Evolutionary conservation across 2,329 filamentous ascomycete genomes (phyloP), one percentile per base, ranked within the genome.

Genomic region (Aspergillus glaucus): DNA sequence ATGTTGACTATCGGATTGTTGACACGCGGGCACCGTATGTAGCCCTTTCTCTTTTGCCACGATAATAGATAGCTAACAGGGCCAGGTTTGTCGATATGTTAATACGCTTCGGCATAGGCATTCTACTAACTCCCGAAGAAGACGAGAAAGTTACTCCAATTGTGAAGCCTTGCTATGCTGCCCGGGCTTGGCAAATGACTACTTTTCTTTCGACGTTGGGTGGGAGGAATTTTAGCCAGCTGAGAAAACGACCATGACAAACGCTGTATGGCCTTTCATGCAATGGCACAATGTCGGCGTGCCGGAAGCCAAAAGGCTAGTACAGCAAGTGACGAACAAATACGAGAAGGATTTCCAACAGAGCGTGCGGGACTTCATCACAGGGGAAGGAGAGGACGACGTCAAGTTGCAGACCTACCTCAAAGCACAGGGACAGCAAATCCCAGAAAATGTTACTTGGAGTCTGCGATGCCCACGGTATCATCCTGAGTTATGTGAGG

Each of bases 1-100:
- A 55, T 42, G 51, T 56, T 5, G 49, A 54, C n/a, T 57, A 54
- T 43, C 48, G 53, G 2, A 57, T 56, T 17, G 17, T 39, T 12
- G 36, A 39, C 36, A 39, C 17, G 36, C 7, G 36, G 15, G 36
- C 36, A 19, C 36, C 17, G 36, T 39, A 39, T 17, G 36, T 39
- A 21, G 6, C 17, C 3, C 4, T 22, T 19, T 4, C 8, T 14
- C 6, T 36, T 17, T 6, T 5, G 2, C 8, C 15, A 15, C 7
- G 12, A 2, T 22, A 40, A 10, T 9, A 12, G 7, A 3, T 40
- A 2, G 19, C 19, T 19, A 19, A 40, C 7, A 12, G n/a, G 10
- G 8, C 15, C 7, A 40, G 37, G 6, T 40, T 22, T 6, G 37
- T 40, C 17, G 37, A 40, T 10, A 40, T 14, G 17, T 9, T 40